Evolutionary conservation across 2,329 filamentous ascomycete species (phyloP).

Genomic region (Alternaria burnsii): DNA sequence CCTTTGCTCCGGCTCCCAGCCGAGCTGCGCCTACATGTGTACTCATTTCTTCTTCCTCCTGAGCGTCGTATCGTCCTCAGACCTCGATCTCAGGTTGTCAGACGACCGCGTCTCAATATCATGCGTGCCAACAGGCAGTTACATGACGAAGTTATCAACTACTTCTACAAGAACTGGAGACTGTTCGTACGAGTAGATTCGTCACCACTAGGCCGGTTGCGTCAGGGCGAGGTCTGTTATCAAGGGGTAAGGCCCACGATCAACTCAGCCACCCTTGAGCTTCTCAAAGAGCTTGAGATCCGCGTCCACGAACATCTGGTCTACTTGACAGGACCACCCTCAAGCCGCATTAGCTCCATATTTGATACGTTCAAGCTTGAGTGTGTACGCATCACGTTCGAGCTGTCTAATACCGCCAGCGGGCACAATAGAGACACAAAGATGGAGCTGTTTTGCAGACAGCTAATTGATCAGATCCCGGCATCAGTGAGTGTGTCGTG

Average conservation of each 20-base stretch:
- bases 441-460: background rate
- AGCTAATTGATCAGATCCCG: slow-evolving; percentile 8
- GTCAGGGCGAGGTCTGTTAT: background rate
- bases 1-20: slow-evolving; percentile 33
- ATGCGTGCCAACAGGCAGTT: slow-evolving; percentile 28
- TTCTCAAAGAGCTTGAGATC: background rate
- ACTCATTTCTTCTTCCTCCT: slow-evolving; percentile 29
- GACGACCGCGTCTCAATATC: slow-evolving; percentile 20
- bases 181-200: slow-evolving; percentile 21
- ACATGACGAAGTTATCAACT: slow-evolving; percentile 25
- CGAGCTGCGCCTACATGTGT: slow-evolving; percentile 35
- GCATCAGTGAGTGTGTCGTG: slow-evolving; percentile 9
- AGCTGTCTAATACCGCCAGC: background rate
- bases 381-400: background rate
- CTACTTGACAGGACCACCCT: background rate
- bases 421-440: slow-evolving; percentile 1
- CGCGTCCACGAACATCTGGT: background rate
- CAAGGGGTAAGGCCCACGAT: background rate
- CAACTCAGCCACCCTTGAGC: background rate
- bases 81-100: slow-evolving; percentile 2
- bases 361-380: background rate
- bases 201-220: background rate
- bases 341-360: background rate
- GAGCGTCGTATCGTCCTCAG: slow-evolving; percentile 15
- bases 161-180: slow-evolving; percentile 24